Evolutionary conservation across 2,329 filamentous ascomycete species (phyloP), one percentile per base, ranked within the genome.

Genomic region (Verticillium zaregamsianum): DNA sequence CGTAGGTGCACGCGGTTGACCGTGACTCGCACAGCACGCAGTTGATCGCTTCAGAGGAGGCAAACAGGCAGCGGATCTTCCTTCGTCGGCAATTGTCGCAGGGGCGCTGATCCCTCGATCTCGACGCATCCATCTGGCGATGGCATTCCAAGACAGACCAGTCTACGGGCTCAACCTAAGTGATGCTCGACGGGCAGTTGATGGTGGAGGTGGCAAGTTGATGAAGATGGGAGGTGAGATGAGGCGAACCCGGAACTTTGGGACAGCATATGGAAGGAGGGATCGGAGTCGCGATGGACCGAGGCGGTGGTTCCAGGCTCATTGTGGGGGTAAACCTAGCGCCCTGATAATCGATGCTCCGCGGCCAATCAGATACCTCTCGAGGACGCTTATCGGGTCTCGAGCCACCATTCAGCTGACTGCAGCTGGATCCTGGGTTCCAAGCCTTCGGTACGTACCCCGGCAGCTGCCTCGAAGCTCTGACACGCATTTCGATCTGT

Each of bases 1-100:
- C 35, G 33, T 64, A 64, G 14, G 63, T 64, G 56, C 63, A 64
- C 31, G 49, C 49, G 4, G 58, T 64, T 6, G 61, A 61, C 3
- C 63, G 61, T 7, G 61, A 58, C 8, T 60, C 57, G 55, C 63
- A 64, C 5, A 62, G 37, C 11, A 62, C 55, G 49, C 63, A 64
- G 40, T 57, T 59, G 55, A 62, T 55, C 8, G 63, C 54, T 5
- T 64, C 61, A 28, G 61, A 39, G 17, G 61, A 59, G 35, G 63
- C 55, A 28, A 62, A 64, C 12, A 67, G 62, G 28, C 66, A 66
- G 11, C 64, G 62, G 39, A 64, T 64, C 40, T 67, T 67, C 11
- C 66, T 62, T 40, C 56, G 63, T 39, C 62, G 64, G 39, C 66
- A 67, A 52, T 66, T 66, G 54, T 65, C 64, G 60, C 66, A 67